Conservation (phyloP, 164 flowering plant species). For the Aristolochia californica region DNA sequence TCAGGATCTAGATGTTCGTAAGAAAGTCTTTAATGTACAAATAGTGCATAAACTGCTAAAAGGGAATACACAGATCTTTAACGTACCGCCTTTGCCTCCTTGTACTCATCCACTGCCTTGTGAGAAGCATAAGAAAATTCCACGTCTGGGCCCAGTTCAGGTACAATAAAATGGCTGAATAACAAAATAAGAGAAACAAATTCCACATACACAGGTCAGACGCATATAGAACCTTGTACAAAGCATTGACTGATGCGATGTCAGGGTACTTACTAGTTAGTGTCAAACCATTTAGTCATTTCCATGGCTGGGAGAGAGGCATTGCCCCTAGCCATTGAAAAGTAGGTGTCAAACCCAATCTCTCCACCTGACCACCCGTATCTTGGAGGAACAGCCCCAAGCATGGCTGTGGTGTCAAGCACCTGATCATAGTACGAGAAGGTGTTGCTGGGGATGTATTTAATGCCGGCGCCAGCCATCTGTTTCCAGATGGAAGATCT, state of each 20-base stretch:
- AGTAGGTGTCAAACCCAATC: slow-evolving; percentile 62
- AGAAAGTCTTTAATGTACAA: background rate
- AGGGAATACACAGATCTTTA: background rate
- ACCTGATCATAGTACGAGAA: slow-evolving; percentile 81
- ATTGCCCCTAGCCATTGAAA: slow-evolving; percentile 90
- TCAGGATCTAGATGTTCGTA: background rate
- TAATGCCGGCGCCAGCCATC: slow-evolving; percentile 70
- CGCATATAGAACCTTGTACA: background rate
- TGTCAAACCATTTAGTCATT: slow-evolving; percentile 97
- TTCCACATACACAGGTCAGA: background rate
- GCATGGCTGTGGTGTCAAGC: slow-evolving; percentile 64
- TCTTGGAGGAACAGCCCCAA: slow-evolving; percentile 37
- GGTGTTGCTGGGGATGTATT: slow-evolving; percentile 81
- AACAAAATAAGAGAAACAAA: background rate
- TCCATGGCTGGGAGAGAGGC: slow-evolving; percentile 89
- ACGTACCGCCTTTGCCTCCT: slow-evolving; percentile 87
- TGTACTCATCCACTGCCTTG: slow-evolving; percentile 80
- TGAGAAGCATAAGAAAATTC: slow-evolving; percentile 82
- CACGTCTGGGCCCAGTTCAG: slow-evolving; percentile 75
- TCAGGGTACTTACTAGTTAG: slow-evolving; percentile 69
- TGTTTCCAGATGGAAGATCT: slow-evolving; percentile 77
- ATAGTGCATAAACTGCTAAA: background rate
- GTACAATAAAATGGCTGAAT: slow-evolving; percentile 86
- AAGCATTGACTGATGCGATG: too few relatives aligned
- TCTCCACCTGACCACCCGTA: slow-evolving; percentile 75